Evolutionary conservation across 441 rosid genomes (phyloP), one percentile per base, ranked within the genome.

Genomic region (Adansonia grandidieri): DNA sequence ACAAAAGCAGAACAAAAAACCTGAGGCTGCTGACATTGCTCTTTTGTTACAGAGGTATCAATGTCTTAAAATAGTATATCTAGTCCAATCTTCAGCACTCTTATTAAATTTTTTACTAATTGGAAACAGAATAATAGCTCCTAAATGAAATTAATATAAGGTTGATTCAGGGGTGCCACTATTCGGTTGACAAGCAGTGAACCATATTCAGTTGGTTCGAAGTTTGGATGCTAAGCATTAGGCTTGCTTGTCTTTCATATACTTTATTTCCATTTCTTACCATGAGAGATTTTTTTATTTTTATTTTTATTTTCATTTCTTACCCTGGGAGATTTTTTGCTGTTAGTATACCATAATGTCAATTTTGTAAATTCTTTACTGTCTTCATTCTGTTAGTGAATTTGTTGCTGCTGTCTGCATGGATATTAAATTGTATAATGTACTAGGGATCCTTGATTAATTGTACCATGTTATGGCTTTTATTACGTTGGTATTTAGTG

Each of bases 11-110:
- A 87, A 83, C 78, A 96, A 96, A 85, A 84, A 85, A 73, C 86
- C 89, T 48, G 99, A 96, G 86, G 99, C 99, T 82, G 87, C 90
- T 83, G 99, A 96, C 88, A 94, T 96, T 82, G 90, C 93, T 76
- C 97, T 91, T 84, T 82, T 96, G 78, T 81, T 96, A 85, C 97
- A 92, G 84, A 91, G 97, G 98, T 92, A 78, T n/a, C 37, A 37
- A 3, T 67, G 79, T 63, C 7, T 14, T 14, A 48, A 24, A 1
- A 78, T n/a, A 32, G 50, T 53, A 70, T 48, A 10, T 20, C n/a
- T 65, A 5, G 48, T 70, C 17, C 71, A 14, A 74, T 72, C 22
- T 60, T 69, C 17, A 40, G 48, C 68, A 68, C 44, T 4, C n/a
- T 77, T 65, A 5, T 62, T 42, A 37, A 50, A 20, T 56, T 9